Base-by-base conservation (phyloP, 1,284 basidiomycete genomes). In the Meira miltonrushii region DNA sequence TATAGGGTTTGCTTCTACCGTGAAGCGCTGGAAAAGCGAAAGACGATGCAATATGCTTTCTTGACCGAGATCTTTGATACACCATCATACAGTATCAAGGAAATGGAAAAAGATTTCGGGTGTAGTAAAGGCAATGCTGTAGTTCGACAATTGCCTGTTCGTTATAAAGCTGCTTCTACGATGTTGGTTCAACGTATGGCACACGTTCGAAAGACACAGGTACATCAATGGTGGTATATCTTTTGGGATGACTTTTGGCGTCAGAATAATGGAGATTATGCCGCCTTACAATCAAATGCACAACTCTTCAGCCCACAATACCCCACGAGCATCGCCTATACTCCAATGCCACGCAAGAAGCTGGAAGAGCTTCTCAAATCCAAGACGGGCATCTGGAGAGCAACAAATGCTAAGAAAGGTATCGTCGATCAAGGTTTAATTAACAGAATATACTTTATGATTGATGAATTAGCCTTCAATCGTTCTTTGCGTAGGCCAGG, bases 161-260 rank as follows among this genome's bases (percentile, higher is more conserved):
- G 80, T 10, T 84, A 82, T 68, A 81, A 83, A 59, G 79, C 77
- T 25, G 80, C 83, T 0, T 82, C 89, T 46, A 78, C 77, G 55
- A 79, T 82, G n/a, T 82, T 85, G 10, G 84, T 86, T 72, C 82
- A 85, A 55, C 82, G 88, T 23, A 80, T 86, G 60, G 67, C 78
- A 8, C 81, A 80, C n/a, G 85, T 88, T 43, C 80, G 84, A 1
- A 72, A 70, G 0, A 83, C 83, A 0, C 81, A 82, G 62, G 78
- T 85, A 0, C 80, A 84, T n/a, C 83, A 84, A 1, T 90, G 88
- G 86, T 91, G 89, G 88, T 90, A 87, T 74, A 82, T 89, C 8
- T 85, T 88, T 68, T 90, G 87, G 85, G 87, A 88, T 61, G 68
- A 84, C 76, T 21, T 71, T 51, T 68, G 58, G 65, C 55, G 69